These are phyloP conservation scores for Aquanectria penicillioides DNA, from an alignment of 2,329 filamentous ascomycete genomes.

Conservation along the genomic window DNA sequence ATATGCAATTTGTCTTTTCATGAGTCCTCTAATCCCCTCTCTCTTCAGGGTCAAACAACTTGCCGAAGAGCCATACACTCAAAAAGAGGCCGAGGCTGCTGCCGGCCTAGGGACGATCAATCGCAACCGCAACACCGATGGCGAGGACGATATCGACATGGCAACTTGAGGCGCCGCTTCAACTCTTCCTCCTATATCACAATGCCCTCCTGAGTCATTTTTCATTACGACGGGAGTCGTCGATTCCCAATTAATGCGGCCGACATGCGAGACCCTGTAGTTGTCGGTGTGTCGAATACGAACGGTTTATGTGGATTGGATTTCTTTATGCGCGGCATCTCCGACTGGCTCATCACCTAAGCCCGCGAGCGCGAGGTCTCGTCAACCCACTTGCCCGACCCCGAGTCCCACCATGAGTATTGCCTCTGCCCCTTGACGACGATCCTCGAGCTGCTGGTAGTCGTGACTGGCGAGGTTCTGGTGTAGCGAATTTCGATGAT, in stretches of 20 bases:
- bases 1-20: constrained; percentile 8
- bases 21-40: constrained; percentile 35
- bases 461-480: constrained; percentile 57
- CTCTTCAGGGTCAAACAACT: constrained; percentile 77
- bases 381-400: constrained; percentile 58
- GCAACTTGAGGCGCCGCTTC: constrained; percentile 36
- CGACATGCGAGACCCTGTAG: neutral
- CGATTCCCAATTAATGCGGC: no score
- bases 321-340: no score
- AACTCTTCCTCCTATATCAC: constrained; percentile 7
- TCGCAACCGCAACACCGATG: constrained; percentile 35
- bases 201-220: no score
- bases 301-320: no score
- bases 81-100: constrained; percentile 86
- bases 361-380: constrained; percentile 56
- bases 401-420: constrained; percentile 39
- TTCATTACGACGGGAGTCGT: neutral
- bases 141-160: constrained; percentile 47
- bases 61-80: constrained; percentile 84
- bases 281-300: neutral
- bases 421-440: constrained; percentile 44
- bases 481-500: constrained; percentile 57
- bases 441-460: constrained; percentile 57
- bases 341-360: constrained; percentile 49
- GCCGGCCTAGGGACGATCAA: constrained; percentile 79